A percentile compares a stretch with the other conserved stretches of the same genome.
Conservation (phyloP, 2,329 filamentous ascomycete species). For the Huntiella moniliformis region DNA sequence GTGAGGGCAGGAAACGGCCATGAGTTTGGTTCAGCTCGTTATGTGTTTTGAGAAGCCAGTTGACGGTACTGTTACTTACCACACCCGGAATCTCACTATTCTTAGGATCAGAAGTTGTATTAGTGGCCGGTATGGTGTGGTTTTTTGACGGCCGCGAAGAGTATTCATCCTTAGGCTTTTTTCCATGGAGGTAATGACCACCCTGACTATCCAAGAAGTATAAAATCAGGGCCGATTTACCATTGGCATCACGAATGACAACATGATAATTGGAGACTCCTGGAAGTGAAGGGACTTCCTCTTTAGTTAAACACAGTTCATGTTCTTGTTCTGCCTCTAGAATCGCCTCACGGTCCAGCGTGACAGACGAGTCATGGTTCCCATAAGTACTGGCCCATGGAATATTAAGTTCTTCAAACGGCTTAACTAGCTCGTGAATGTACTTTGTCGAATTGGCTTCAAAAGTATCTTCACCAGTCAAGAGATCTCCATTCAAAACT, state of each 20-base stretch:
- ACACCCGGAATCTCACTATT: conserved; percentile 2
- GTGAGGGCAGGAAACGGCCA: conserved; percentile 21
- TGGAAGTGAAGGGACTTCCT: neutral
- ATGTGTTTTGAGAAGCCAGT: conserved; percentile 7
- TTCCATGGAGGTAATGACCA: conserved; percentile 18
- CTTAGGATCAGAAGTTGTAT: neutral
- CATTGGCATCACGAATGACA: conserved; percentile 23
- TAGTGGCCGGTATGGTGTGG: neutral
- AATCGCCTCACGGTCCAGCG: conserved; percentile 30
- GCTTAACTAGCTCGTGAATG: conserved; percentile 38
- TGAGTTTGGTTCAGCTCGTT: conserved; percentile 3
- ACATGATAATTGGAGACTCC: conserved; percentile 31
- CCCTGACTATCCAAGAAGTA: conserved; percentile 58
- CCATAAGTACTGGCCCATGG: conserved; percentile 52
- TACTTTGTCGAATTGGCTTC: conserved; percentile 30
- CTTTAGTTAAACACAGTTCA: conserved; percentile 12
- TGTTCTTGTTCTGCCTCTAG: conserved; percentile 21
- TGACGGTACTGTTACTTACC: conserved; percentile 6
- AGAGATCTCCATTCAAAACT: conserved; percentile 52
- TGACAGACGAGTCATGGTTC: conserved; percentile 47
- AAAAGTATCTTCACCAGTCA: conserved; percentile 46
- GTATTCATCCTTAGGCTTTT: neutral
- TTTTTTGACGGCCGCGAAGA: neutral
- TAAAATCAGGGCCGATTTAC: conserved; percentile 29
- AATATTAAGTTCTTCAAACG: conserved; percentile 34